Base-by-base conservation (phyloP, 768 basidiomycete species). In the Amanita pseudoporphyria region DNA sequence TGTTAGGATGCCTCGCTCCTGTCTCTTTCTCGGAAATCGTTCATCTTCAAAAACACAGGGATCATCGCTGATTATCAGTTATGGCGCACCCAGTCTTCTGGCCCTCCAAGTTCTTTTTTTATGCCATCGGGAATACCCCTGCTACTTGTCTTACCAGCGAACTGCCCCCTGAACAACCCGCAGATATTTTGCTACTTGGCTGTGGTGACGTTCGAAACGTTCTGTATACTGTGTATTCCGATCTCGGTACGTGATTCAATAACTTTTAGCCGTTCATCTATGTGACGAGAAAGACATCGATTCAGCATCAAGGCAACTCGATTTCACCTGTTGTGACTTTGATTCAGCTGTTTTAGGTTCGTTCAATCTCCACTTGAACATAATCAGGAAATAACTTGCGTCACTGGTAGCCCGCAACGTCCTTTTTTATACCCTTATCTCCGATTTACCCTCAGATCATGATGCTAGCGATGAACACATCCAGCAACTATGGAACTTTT, bases 161-260 rank as follows among this genome's bases (percentile, higher is more conserved):
- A 52, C 58, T 77, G 12, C 59, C 71, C 45, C 68, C 64, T 2
- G 72, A 72, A 51, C 62, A 68, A 45, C 52, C 62, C 32, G 74
- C 71, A 10, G 54, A 65, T 21, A 58, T 76, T 24, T 54, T 78
- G 2, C 61, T 72, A 44, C 59, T 75, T 13, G 76, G 69, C 1
- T 77, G 73, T 51, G 74, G 76, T 19, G 75, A 77, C 47, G 71
- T 71, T 7, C 58, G 74, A 21, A 73, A 73, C 45, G 62, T 78
- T 7, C 46, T 77, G 19, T 72, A 70, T 53, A 74, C 76, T 0
- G 51, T 73, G 1, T 56, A 55, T 42, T 52, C 54, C 44, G 63
- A 64, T 38, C 54, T 54, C 18, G 38, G 41, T 10, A 51, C 42
- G 6, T 45, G 62, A 49, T 37, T 57, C 52, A 7, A 6, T 16